Evolutionary conservation across 148 eudicot species (phyloP).

Genomic region (Talinum fruticosum): DNA sequence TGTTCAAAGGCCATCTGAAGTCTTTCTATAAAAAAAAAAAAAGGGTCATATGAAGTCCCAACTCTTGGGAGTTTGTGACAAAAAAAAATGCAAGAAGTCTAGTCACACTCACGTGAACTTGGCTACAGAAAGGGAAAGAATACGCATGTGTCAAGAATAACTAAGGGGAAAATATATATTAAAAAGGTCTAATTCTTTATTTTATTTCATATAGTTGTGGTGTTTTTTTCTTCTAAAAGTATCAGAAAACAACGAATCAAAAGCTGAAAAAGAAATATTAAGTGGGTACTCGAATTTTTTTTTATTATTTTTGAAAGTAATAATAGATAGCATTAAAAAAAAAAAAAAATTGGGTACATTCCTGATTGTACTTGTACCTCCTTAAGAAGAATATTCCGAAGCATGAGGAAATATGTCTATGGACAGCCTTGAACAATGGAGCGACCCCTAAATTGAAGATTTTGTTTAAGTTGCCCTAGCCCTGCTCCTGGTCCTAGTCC

Average conservation of each 20-base stretch:
- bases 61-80: not conserved
- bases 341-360: not conserved
- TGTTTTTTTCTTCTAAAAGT: not conserved
- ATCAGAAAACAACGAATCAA: not conserved
- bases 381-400: not conserved
- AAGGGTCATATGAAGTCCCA: not conserved
- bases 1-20: not conserved
- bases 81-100: not conserved
- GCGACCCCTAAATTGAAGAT: not conserved
- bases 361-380: not conserved
- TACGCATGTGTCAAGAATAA: not conserved
- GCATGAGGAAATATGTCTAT: not conserved
- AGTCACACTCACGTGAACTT: not conserved
- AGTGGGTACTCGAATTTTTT: not conserved
- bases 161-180: no score
- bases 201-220: no score
- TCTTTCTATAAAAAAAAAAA: no score
- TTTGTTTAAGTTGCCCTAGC: no score
- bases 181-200: no score
- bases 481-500: not conserved
- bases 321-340: not conserved
- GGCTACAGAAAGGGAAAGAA: not conserved
- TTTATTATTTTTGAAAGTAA: not conserved
- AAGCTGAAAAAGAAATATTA: not conserved
- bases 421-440: not conserved